Percentiles rank a stretch among this genome's conserved stretches.
Conservation (phyloP, 2,329 filamentous ascomycete genomes). For the Nigrograna mackinnonii region DNA sequence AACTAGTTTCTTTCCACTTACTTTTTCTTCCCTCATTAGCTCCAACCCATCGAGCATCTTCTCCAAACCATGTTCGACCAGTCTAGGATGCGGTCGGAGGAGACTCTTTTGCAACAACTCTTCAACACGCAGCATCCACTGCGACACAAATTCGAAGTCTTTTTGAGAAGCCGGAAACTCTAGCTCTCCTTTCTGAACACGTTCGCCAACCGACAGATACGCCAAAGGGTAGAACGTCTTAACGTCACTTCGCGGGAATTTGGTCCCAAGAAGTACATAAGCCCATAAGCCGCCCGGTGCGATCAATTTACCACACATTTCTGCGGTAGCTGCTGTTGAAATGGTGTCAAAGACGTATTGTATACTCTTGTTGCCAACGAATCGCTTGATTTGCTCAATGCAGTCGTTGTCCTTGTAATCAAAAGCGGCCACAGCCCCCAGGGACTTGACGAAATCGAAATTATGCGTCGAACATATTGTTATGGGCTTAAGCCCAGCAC, state of each 20-base stretch:
- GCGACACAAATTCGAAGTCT: no score
- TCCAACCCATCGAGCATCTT: constrained; percentile 32
- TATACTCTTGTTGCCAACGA: not conserved
- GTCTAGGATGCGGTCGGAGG: constrained; percentile 32
- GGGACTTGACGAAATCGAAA: constrained; percentile 12
- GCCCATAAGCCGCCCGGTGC: no score
- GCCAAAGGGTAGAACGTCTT: no score
- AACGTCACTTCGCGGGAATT: no score
- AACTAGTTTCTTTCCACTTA: constrained; percentile 39
- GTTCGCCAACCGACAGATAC: no score
- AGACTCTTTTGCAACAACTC: no score
- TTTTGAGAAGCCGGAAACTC: not conserved
- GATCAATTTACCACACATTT: constrained; percentile 13
- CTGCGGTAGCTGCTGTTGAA: no score
- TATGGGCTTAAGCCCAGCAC: no score
- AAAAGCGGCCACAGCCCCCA: constrained; percentile 15
- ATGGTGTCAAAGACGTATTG: no score
- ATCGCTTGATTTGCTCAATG: constrained; percentile 44
- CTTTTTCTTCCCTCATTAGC: constrained; percentile 34
- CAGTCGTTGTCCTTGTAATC: constrained; percentile 50
- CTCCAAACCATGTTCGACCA: constrained; percentile 25
- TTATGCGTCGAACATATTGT: constrained; percentile 13
- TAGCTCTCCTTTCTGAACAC: no score
- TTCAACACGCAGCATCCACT: no score
- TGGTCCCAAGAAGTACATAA: no score